These are phyloP conservation scores for Hypoxylon sp. DNA, from an alignment of 2,329 filamentous ascomycete genomes.

Conservation along the genomic window DNA sequence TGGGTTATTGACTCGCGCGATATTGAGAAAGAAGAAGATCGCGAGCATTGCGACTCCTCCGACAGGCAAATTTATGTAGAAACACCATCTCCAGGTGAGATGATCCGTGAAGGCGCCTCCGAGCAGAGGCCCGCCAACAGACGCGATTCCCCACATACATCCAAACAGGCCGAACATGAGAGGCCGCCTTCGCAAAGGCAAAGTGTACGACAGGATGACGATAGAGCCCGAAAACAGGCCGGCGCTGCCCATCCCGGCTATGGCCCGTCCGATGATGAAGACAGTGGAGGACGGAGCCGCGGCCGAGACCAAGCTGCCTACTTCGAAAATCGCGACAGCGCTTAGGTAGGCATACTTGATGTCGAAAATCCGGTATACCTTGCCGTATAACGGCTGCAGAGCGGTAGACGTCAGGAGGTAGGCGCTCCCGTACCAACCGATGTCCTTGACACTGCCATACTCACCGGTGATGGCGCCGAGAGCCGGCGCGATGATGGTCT, in stretches of 20 bases:
- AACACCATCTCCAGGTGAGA: slow-evolving; percentile 47
- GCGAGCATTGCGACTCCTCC: slow-evolving; percentile 51
- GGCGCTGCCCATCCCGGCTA: slow-evolving; percentile 55
- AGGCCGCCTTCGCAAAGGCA: slow-evolving; percentile 36
- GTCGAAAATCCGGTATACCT: slow-evolving; percentile 53
- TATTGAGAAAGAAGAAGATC: slow-evolving; percentile 47
- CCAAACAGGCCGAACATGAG: slow-evolving; percentile 41
- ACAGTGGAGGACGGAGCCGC: slow-evolving; percentile 55
- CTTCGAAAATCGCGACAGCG: slow-evolving; percentile 53
- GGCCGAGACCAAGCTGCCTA: slow-evolving; percentile 56
- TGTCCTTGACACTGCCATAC: slow-evolving; percentile 50
- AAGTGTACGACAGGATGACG: slow-evolving; percentile 41
- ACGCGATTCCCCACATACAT: slow-evolving; percentile 42
- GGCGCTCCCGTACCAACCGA: slow-evolving; percentile 52
- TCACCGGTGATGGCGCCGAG: slow-evolving; percentile 50
- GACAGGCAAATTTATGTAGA: slow-evolving; percentile 47
- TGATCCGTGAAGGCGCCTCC: slow-evolving; percentile 45
- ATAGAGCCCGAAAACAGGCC: slow-evolving; percentile 44
- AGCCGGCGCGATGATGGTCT: slow-evolving; percentile 47
- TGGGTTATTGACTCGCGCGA: slow-evolving; percentile 33
- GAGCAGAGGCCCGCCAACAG: slow-evolving; percentile 41
- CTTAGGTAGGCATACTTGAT: slow-evolving; percentile 52
- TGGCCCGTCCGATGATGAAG: slow-evolving; percentile 57
- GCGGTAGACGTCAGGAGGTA: slow-evolving; percentile 49
- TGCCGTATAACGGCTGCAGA: slow-evolving; percentile 49